Evolutionary conservation across 106 monocot species (phyloP), one percentile per base, ranked within the genome.

Genomic region (Phalaenopsis equestris): DNA sequence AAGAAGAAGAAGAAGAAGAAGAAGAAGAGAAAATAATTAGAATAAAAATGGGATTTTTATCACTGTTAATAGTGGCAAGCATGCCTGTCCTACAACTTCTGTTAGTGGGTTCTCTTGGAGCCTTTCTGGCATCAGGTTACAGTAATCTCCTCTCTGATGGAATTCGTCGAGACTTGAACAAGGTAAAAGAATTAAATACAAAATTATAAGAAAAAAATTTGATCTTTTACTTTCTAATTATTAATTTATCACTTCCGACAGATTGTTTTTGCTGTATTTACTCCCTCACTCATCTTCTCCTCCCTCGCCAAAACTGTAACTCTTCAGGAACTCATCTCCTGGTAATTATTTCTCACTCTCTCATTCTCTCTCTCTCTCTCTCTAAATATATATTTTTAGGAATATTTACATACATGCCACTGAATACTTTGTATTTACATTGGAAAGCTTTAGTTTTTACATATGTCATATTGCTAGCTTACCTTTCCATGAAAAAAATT

Each of bases 21-120:
- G 8, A 23, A 6, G 36, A 6, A 5, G 4, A 68, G 24, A 24
- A 39, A 73, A 73, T 0, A 73, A 45, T 9, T 52, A 14, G 17
- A 5, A 23, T 15, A 64, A 85, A 78, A 52, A 94, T 94, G 94
- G 89, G 83, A 55, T 88, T 91, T 80, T 84, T 42, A 79, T 81
- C 81, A 14, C 77, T 92, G 80, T 61, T 94, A 12, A 9, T 73
- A 74, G 86, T 92, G 79, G 91, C 94, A 45, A 80, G 79, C 73
- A 85, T 84, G 91, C 94, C 94, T 0, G 77, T 86, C 5, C 3
- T 92, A 18, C 90, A 94, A 85, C 83, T 94, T 43, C 82, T 94
- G 23, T 82, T 94, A 42, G 74, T 94, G 42, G 91, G 90, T 72
- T 84, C 85, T 2, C 79, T 94, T 15, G 94, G 94, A 16, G 91